A percentile compares a stretch with the other conserved stretches of the same genome.
phyloP scores from a whole-genome alignment of 495 filamentous ascomycete species.

The Daldinia grandis region DNA sequence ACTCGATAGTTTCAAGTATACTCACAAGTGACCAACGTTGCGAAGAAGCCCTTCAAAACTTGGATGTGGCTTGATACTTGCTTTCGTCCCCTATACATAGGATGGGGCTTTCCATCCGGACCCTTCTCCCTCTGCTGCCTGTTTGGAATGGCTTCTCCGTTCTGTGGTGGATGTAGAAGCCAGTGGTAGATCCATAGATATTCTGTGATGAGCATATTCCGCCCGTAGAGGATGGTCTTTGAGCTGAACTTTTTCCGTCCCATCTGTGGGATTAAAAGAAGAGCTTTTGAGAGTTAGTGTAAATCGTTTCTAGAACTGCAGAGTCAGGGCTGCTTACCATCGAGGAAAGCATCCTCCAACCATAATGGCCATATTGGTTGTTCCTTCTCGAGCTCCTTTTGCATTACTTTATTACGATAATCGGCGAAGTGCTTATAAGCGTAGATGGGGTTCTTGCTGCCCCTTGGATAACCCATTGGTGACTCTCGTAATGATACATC shows the following conservation, averaged over 20 bases:
- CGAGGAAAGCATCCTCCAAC: conserved; percentile 87
- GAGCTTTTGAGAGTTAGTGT: conserved; percentile 62
- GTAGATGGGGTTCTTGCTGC: conserved; percentile 60
- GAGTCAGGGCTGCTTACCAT: conserved; percentile 66
- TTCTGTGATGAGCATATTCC: conserved; percentile 90
- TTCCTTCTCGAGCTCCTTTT: conserved; percentile 56
- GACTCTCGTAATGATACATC: conserved; percentile 47
- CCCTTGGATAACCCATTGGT: conserved; percentile 55
- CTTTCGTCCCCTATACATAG: conserved; percentile 66
- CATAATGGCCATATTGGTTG: conserved; percentile 78
- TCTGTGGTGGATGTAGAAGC: conserved; percentile 45
- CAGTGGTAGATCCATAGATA: conserved; percentile 71
- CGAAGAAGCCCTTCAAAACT: conserved; percentile 85
- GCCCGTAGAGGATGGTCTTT: conserved; percentile 76
- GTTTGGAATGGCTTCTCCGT: conserved; percentile 63
- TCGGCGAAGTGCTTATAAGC: conserved; percentile 67
- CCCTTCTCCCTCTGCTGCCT: conserved; percentile 62
- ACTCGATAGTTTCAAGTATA: conserved; percentile 10
- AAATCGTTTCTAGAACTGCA: neutral
- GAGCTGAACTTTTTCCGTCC: conserved; percentile 80
- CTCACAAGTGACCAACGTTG: conserved; percentile 51
- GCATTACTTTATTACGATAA: conserved; percentile 73
- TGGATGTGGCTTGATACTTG: conserved; percentile 97
- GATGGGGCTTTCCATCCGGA: conserved; percentile 39
- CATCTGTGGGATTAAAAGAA: conserved; percentile 82